Evolutionary conservation across 108 stramenopile genomes (phyloP), one percentile per base, ranked within the genome.

Genomic region (Skeletonema potamos): DNA sequence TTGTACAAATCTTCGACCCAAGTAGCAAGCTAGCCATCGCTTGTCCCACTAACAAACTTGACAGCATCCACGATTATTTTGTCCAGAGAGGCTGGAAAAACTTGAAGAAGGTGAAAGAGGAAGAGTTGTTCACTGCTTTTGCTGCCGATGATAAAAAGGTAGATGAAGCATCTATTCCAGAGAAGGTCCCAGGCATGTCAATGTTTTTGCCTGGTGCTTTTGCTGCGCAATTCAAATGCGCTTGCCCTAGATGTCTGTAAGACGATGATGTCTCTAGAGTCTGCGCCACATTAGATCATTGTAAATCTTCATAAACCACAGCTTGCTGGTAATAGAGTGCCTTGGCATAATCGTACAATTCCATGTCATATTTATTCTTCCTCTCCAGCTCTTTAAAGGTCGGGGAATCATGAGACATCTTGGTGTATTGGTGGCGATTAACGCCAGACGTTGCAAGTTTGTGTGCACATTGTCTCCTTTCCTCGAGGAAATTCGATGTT

Each of bases 161-260:
- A 0, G 44, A 58, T 12, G 34, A 51, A 10, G 54, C n/a, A 18
- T 32, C 24, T 15, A 39, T 74, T n/a, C 73, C 76, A 26, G 76
- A 77, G 4, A 70, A 65, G 34, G 64, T 70, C 33, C 67, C 68
- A n/a, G 68, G 68, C n/a, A 70, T 70, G 63, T 70, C 69, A n/a
- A 77, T 77, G 76, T 77, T 77, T 56, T 29, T 77, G 6, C 76
- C 76, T 7, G 76, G 76, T 24, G 76, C 76, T 43, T 77, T 77
- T 33, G 76, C 76, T 8, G 46, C 76, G 5, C 70, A 77, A 64
- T 77, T 77, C 37, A 43, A 43, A 12, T 77, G 76, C 37, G 13
- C 64, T 1, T 77, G 76, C 24, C 76, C 76, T 0, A 77, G 56
- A 20, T 77, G 76, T 62, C 5, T 46, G 3, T 46, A 46, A 46